Evolutionary conservation across 805 yeast species (phyloP), one percentile per base, ranked within the genome.

Genomic region (Naumovozyma baii): DNA sequence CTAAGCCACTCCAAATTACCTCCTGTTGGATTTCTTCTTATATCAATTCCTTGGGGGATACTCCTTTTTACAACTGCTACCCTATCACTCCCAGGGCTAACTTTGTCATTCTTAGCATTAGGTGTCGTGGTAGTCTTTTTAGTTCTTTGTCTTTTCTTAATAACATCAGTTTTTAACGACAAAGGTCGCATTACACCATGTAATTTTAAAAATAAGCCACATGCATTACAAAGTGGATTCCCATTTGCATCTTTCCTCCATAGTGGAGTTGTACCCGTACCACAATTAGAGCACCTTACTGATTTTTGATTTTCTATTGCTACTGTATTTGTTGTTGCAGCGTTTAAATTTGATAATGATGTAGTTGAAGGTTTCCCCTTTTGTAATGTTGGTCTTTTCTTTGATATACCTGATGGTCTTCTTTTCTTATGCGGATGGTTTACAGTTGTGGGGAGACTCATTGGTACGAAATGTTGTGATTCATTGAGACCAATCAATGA

Each of bases 201-300:
- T 16, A 88, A 67, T 59, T 90, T 90, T 51, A 83, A 70, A 54
- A 88, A 88, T 47, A 90, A 67, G 0, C 97, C 97, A 64, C 97
- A 88, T 0, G 97, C 97, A 60, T 88, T 88, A 62, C 97, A 88
- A 45, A 90, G 65, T 0, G 96, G 92, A 52, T 83, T 80, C 1
- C 96, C 96, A 43, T 78, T 79, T 0, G 94, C 83, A 53, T 86
- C 86, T 39, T 96, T 71, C 50, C 97, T 69, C 97, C 97, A 90
- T 19, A 90, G 60, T 2, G 97, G 97, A 0, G 97, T 88, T 9
- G 90, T 87, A 46, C 70, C 75, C 0, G 97, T 88, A 48, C 78
- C 80, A 61, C 97, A 88, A 61, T 88, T 90, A 17, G 88, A 77
- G 61, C 97, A 88, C 34, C 65, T 67, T 2, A 66, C 68, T 29